Evolutionary conservation across 225 moss, liverwort and hornwort species (phyloP).

Genomic region (Pseudoscleropodium purum): DNA sequence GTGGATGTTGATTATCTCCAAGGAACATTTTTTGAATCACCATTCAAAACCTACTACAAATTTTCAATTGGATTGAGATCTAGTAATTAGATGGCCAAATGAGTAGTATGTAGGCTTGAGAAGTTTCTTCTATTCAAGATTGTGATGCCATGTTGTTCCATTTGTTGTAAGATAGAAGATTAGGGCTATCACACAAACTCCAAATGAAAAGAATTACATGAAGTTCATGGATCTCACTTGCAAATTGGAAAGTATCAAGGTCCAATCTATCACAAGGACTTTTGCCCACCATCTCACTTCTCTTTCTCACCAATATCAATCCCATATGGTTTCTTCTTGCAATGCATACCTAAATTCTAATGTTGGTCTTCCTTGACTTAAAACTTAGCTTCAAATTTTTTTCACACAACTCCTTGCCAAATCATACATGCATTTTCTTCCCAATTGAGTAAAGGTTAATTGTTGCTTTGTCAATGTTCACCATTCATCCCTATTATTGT

Average conservation of each 20-base stretch:
- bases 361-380: too few relatives aligned
- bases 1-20: accelerated
- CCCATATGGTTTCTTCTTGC: too few relatives aligned
- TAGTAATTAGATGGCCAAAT: neutral
- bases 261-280: neutral
- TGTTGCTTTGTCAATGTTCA: too few relatives aligned
- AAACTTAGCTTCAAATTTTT: too few relatives aligned
- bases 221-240: neutral
- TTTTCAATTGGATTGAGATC: neutral
- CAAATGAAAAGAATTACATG: too few relatives aligned
- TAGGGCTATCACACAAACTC: neutral
- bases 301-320: neutral
- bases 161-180: neutral
- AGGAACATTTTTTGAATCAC: neutral
- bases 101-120: neutral
- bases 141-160: too few relatives aligned
- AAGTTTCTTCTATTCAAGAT: too few relatives aligned
- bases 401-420: too few relatives aligned
- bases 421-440: too few relatives aligned
- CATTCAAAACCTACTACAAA: neutral
- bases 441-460: too few relatives aligned
- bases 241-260: neutral
- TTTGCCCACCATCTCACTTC: accelerated
- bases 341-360: too few relatives aligned
- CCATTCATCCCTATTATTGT: too few relatives aligned